Percentiles rank a stretch among this genome's conserved stretches.
Conservation (phyloP, 495 filamentous ascomycete genomes). For the Aspergillus baeticus region DNA sequence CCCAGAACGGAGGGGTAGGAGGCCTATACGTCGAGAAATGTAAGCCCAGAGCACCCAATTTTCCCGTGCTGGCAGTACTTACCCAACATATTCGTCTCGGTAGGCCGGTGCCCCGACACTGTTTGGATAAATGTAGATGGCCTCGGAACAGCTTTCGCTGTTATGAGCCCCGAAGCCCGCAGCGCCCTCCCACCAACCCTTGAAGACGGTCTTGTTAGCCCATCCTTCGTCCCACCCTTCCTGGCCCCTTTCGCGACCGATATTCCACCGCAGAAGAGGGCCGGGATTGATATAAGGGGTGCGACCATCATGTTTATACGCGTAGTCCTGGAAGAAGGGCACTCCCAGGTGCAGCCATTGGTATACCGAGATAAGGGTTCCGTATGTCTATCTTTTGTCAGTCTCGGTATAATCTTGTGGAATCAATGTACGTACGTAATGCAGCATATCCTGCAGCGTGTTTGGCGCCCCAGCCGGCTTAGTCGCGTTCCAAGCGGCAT, state of each 20-base stretch:
- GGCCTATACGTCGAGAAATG: constrained; percentile 3
- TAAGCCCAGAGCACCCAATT: not conserved
- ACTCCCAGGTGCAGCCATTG: constrained; percentile 47
- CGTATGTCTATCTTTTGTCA: constrained; percentile 32
- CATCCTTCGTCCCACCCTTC: constrained; percentile 35
- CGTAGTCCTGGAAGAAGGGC: constrained; percentile 55
- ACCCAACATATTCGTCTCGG: constrained; percentile 28
- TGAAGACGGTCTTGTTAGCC: constrained; percentile 50
- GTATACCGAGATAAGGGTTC: constrained; percentile 49
- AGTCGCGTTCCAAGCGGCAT: constrained; percentile 37
- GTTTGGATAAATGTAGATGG: constrained; percentile 29
- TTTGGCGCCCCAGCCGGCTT: constrained; percentile 29
- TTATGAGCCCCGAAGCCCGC: constrained; percentile 42
- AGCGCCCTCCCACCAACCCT: constrained; percentile 47
- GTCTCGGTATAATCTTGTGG: not conserved
- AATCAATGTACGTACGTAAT: not conserved
- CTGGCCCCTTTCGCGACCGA: constrained; percentile 43
- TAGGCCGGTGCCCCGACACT: constrained; percentile 25
- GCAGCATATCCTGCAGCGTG: constrained; percentile 29
- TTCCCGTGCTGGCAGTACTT: not conserved
- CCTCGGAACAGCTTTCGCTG: constrained; percentile 38
- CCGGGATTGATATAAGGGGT: constrained; percentile 54
- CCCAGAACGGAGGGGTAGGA: constrained; percentile 30
- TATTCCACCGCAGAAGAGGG: constrained; percentile 56
- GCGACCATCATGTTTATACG: constrained; percentile 42